Evolutionary conservation across 352 stramenopile species (phyloP).

Genomic region (Pythium monospermum): DNA sequence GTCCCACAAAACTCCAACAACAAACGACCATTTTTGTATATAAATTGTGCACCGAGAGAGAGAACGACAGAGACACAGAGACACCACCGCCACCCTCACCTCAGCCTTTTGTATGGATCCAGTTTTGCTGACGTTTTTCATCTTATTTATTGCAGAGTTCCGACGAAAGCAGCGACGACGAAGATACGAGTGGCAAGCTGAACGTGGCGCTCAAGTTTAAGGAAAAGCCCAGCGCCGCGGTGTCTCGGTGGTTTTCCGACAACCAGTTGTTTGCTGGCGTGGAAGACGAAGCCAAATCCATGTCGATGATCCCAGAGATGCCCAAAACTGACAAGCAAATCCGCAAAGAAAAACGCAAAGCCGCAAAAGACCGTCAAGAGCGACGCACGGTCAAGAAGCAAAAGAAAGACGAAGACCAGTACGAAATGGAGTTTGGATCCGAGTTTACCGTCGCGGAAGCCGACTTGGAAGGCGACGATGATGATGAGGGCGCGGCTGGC

Average conservation of each 20-base stretch:
- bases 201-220: conserved; percentile 71
- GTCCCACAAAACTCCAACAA: conserved; percentile 47
- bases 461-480: conserved; percentile 39
- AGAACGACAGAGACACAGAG: too few species aligned
- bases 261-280: conserved; percentile 83
- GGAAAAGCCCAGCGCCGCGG: conserved; percentile 67
- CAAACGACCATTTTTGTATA: too few species aligned
- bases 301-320: conserved; percentile 70
- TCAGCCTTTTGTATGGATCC: too few species aligned
- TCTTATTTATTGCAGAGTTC: conserved; percentile 58
- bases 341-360: conserved; percentile 96
- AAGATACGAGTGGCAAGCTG: conserved; percentile 48
- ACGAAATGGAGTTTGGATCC: conserved; percentile 70
- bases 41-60: too few species aligned
- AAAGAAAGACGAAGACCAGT: conserved; percentile 83
- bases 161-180: conserved; percentile 43
- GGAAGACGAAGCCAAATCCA: conserved; percentile 41
- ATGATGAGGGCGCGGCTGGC: conserved; percentile 21
- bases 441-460: conserved; percentile 56
- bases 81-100: too few species aligned
- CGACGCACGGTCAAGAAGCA: conserved; percentile 68
- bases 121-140: too few species aligned
- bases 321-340: conserved; percentile 98
- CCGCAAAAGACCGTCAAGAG: conserved; percentile 90
- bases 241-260: conserved; percentile 80